phyloP scores from a whole-genome alignment of 73 alveolate genomes.

The Paramecium biaurelia region DNA sequence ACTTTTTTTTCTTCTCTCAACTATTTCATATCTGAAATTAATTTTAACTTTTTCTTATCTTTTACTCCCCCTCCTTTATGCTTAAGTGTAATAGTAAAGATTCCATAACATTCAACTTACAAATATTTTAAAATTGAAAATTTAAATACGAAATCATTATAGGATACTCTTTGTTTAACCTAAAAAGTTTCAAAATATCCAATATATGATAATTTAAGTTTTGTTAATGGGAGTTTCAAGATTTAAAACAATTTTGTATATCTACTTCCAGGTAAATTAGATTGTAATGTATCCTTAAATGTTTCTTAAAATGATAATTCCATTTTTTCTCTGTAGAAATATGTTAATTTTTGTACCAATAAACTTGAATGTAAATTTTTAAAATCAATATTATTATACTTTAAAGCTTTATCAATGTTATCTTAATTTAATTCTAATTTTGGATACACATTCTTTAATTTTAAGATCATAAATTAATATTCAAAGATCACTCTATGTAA shows the following conservation, averaged over 20 bases:
- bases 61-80: neutral
- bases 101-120: neutral
- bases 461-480: neutral
- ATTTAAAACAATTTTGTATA: neutral
- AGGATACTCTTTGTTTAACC: neutral
- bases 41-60: neutral
- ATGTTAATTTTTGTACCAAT: neutral
- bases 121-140: neutral
- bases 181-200: conserved; percentile 6
- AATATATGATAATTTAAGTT: neutral
- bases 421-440: neutral
- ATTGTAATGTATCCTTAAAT: neutral
- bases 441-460: neutral
- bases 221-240: neutral
- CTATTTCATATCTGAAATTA: neutral
- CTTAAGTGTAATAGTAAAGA: neutral
- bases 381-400: neutral
- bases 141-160: neutral
- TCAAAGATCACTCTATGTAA: neutral
- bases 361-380: neutral
- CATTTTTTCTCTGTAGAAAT: neutral
- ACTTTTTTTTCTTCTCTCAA: neutral
- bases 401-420: neutral
- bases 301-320: conserved; percentile 3
- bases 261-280: neutral